These are phyloP conservation scores for Striga hermonthica DNA, from an alignment of 305 asterid genomes.

Conservation along the genomic window DNA sequence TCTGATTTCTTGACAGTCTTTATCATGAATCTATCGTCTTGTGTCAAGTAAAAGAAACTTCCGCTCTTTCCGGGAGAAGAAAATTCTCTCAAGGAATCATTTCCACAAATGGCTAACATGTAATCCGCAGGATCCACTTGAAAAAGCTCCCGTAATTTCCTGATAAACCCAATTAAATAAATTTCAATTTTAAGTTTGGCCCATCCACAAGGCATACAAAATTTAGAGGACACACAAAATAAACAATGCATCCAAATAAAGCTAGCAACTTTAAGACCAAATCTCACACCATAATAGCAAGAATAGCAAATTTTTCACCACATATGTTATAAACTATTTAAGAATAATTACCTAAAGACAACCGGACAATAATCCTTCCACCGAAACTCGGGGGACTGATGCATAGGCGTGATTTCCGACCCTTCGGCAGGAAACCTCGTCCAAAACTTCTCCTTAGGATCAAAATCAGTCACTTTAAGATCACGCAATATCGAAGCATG, in stretches of 20 bases:
- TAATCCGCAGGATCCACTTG: conserved; percentile 98
- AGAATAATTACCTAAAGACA: conserved; percentile 68
- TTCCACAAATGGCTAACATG: conserved; percentile 91
- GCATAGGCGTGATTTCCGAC: conserved; percentile 83
- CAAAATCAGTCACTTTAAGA: conserved; percentile 74
- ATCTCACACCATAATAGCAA: background rate
- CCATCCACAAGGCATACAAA: no score
- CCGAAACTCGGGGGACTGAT: conserved; percentile 76
- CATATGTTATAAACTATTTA: background rate
- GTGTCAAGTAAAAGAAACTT: conserved; percentile 87
- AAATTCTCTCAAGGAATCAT: conserved; percentile 87
- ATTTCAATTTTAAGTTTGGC: conserved; percentile 26
- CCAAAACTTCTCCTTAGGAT: conserved; percentile 92
- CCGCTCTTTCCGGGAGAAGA: conserved; percentile 99
- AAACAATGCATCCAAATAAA: background rate
- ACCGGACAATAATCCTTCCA: conserved; percentile 97
- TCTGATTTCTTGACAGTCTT: conserved; percentile 96
- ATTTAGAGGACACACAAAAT: background rate
- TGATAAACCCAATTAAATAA: conserved; percentile 32
- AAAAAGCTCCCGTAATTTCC: conserved; percentile 83
- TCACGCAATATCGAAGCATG: conserved; percentile 54
- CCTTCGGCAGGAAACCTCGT: conserved; percentile 85
- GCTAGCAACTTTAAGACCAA: background rate
- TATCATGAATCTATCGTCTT: conserved; percentile 95
- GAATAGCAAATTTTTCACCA: background rate